Conservation (phyloP, 148 eudicot species). For the Persicaria tinctoria region DNA sequence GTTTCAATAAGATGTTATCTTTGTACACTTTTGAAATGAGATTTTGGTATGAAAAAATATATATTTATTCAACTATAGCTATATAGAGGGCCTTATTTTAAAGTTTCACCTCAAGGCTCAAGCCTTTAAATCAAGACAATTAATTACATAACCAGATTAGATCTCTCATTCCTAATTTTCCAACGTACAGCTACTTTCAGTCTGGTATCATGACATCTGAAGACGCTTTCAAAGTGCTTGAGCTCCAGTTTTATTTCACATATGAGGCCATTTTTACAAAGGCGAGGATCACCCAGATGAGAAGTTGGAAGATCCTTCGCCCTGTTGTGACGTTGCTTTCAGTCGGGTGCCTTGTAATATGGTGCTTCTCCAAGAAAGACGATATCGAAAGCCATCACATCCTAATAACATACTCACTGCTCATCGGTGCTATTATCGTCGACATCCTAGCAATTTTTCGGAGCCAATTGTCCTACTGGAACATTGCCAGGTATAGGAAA, state of each 20-base stretch:
- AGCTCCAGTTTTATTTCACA: constrained; percentile 14
- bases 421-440: constrained; percentile 27
- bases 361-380: background rate
- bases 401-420: constrained; percentile 19
- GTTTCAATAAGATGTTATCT: no score
- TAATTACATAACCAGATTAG: no score
- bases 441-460: constrained; percentile 25
- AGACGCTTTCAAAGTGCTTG: constrained; percentile 42
- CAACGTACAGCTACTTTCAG: no score
- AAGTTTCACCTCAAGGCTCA: no score
- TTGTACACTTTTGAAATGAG: no score
- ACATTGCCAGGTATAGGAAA: background rate
- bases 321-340: constrained; percentile 10
- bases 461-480: constrained; percentile 34
- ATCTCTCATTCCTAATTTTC: no score
- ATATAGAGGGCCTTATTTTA: no score
- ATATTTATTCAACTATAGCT: no score
- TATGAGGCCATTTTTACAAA: constrained; percentile 38
- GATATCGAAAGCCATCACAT: constrained; percentile 15
- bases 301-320: constrained; percentile 15
- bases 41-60: no score
- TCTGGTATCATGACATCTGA: no score
- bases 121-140: no score
- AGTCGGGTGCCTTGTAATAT: constrained; percentile 18
- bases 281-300: constrained; percentile 15